These are phyloP conservation scores for Pseudogymnoascus sp. DNA, from an alignment of 2,329 filamentous ascomycete species.

Conservation along the genomic window DNA sequence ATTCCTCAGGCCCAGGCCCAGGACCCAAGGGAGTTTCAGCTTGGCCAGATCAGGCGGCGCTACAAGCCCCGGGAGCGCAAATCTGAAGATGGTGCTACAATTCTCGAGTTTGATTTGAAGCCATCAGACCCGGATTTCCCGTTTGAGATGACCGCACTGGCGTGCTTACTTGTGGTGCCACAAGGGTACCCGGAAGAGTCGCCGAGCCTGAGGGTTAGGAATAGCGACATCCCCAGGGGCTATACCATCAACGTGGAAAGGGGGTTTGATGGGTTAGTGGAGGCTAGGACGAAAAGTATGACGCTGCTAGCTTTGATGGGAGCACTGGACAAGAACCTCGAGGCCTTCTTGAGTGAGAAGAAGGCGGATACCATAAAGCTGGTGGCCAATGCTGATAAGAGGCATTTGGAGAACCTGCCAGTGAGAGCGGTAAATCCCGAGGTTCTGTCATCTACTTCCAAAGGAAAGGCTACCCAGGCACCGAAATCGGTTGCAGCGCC, in stretches of 20 bases:
- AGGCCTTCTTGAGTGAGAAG: slow-evolving; percentile 60
- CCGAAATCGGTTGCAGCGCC: slow-evolving; percentile 21
- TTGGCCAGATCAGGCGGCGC: slow-evolving; percentile 63
- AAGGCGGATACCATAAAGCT: slow-evolving; percentile 68
- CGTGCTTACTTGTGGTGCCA: slow-evolving; percentile 63
- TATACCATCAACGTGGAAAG: slow-evolving; percentile 71
- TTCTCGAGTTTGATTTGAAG: slow-evolving; percentile 55
- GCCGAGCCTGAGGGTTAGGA: slow-evolving; percentile 56
- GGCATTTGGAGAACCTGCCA: slow-evolving; percentile 25
- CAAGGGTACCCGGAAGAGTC: slow-evolving; percentile 50
- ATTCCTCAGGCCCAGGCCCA: slow-evolving; percentile 56
- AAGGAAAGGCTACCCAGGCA: slow-evolving; percentile 32
- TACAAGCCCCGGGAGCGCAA: slow-evolving; percentile 42
- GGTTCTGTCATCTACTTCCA: slow-evolving; percentile 2
- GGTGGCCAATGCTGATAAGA: slow-evolving; percentile 29
- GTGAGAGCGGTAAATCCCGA: slow-evolving; percentile 20
- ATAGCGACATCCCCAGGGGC: slow-evolving; percentile 62
- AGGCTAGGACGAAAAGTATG: slow-evolving; percentile 41
- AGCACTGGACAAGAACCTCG: slow-evolving; percentile 64
- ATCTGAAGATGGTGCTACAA: slow-evolving; percentile 39
- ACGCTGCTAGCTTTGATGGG: slow-evolving; percentile 63
- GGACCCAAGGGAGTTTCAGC: slow-evolving; percentile 66
- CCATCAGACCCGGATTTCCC: slow-evolving; percentile 82
- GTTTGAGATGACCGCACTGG: slow-evolving; percentile 63
- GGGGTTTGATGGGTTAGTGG: slow-evolving; percentile 61